Evolutionary conservation across 768 basidiomycete genomes (phyloP).

Genomic region (Phlebiopsis flavidoalba): DNA sequence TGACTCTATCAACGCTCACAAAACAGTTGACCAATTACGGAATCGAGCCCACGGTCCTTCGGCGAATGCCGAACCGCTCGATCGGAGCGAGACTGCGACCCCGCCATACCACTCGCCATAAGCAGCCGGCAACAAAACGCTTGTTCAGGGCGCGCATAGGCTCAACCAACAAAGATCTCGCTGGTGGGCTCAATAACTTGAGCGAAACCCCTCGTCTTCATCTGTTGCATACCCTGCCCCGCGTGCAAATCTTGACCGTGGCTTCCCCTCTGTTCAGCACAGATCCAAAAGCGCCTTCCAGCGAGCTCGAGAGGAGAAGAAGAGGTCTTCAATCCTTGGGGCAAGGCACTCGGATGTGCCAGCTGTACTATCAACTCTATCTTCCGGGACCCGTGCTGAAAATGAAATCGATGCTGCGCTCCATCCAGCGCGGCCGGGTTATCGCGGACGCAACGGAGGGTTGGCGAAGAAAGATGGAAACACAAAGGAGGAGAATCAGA

Average conservation of each 20-base stretch:
- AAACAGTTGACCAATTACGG: too few relatives aligned
- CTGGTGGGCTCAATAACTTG: conserved; percentile 44
- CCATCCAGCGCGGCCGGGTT: background rate
- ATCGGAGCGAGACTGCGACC: too few relatives aligned
- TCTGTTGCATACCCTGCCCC: conserved; percentile 19
- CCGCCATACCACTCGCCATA: too few relatives aligned
- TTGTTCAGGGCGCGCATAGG: background rate
- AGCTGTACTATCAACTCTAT: conserved; percentile 12
- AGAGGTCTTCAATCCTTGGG: conserved; percentile 8
- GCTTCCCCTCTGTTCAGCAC: conserved; percentile 37
- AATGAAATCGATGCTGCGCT: background rate
- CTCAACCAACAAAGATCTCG: conserved; percentile 6
- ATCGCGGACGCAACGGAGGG: conserved; percentile 14
- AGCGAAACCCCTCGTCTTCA: conserved; percentile 30
- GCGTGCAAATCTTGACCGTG: conserved; percentile 21
- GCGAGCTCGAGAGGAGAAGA: conserved; percentile 23
- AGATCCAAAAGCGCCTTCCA: conserved; percentile 36
- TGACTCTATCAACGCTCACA: too few relatives aligned
- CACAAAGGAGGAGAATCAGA: conserved; percentile 65
- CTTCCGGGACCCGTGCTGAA: conserved; percentile 1
- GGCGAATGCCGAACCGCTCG: too few relatives aligned
- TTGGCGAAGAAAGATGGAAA: conserved; percentile 56
- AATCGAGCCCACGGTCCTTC: too few relatives aligned
- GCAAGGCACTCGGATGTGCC: conserved; percentile 16
- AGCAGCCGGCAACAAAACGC: too few relatives aligned